A percentile compares a stretch with the other conserved stretches of the same genome.
phyloP scores from a whole-genome alignment of 2,329 filamentous ascomycete genomes.

The Mycocentrospora acerina region DNA sequence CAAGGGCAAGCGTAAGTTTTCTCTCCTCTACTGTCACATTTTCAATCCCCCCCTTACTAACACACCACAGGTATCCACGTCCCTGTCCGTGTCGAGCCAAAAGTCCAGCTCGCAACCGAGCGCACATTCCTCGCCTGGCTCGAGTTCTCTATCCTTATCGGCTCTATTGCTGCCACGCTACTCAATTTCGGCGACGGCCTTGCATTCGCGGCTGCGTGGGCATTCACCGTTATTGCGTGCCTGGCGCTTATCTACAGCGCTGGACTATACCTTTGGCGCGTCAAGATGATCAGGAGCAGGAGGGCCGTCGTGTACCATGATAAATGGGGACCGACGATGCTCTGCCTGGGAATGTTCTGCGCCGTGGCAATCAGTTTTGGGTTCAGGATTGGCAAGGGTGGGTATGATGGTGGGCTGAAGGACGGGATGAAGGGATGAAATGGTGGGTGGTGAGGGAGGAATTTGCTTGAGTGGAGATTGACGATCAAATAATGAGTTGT shows the following conservation, averaged over 20 bases:
- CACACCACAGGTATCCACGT: conserved; percentile 74
- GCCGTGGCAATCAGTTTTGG: conserved; percentile 80
- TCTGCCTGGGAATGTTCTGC: conserved; percentile 72
- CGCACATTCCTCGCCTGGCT: conserved; percentile 96
- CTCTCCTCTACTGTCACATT: too few species aligned
- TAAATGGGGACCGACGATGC: conserved; percentile 74
- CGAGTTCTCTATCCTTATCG: conserved; percentile 94
- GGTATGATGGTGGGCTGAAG: conserved; percentile 48
- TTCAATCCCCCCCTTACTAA: background rate
- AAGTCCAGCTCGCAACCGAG: conserved; percentile 96
- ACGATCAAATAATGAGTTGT: too few species aligned
- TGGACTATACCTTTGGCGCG: conserved; percentile 83
- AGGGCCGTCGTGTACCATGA: conserved; percentile 92
- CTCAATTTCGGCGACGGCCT: conserved; percentile 44
- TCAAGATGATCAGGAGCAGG: conserved; percentile 78
- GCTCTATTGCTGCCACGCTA: conserved; percentile 48
- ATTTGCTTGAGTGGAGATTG: too few species aligned
- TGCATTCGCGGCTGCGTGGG: conserved; percentile 55
- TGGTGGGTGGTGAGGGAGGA: too few species aligned
- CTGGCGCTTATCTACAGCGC: conserved; percentile 80
- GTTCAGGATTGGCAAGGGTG: conserved; percentile 65
- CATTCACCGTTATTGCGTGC: conserved; percentile 81
- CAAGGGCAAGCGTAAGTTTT: conserved; percentile 63
- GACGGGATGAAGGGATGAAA: too few species aligned
- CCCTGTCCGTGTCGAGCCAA: conserved; percentile 91